These are phyloP conservation scores for Apiospora aurea DNA, from an alignment of 2,329 filamentous ascomycete species.

Conservation along the genomic window DNA sequence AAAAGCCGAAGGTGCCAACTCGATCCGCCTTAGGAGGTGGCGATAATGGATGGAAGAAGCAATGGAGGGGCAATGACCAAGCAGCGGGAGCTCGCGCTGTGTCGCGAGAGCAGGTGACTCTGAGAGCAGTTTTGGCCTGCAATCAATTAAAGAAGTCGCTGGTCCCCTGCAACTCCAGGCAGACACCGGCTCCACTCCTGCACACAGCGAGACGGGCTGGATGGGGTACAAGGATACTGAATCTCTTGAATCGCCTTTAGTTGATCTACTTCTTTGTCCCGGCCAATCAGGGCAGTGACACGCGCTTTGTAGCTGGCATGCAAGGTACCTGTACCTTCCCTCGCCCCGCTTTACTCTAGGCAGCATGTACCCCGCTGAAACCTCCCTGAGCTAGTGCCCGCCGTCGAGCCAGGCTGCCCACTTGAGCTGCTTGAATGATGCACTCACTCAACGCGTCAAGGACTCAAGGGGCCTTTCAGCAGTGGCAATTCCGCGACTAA, in stretches of 20 bases:
- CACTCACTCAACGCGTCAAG: constrained; percentile 8
- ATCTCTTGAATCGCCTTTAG: neutral
- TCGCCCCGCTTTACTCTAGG: neutral
- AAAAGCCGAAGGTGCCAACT: neutral
- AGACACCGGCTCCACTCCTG: constrained; percentile 6
- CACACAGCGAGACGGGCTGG: neutral
- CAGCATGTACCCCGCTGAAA: constrained; percentile 17
- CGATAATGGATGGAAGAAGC: constrained; percentile 10
- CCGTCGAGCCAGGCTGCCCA: neutral
- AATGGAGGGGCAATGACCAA: neutral
- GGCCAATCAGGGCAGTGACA: neutral
- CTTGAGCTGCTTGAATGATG: neutral
- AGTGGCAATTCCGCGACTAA: constrained; percentile 18
- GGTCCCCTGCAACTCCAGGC: constrained; percentile 16
- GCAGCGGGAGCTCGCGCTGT: neutral
- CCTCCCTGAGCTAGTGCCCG: constrained; percentile 6
- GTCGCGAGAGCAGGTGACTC: constrained; percentile 17
- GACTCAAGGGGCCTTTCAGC: neutral
- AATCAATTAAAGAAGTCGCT: constrained; percentile 19
- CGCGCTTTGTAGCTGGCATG: neutral
- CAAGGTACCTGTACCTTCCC: constrained; percentile 16
- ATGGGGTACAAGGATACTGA: constrained; percentile 13
- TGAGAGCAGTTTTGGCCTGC: neutral
- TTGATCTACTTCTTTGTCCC: constrained; percentile 16
- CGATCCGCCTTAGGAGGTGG: constrained; percentile 17